These are phyloP conservation scores for Mycogone perniciosa DNA, from an alignment of 2,329 filamentous ascomycete species.

Conservation along the genomic window DNA sequence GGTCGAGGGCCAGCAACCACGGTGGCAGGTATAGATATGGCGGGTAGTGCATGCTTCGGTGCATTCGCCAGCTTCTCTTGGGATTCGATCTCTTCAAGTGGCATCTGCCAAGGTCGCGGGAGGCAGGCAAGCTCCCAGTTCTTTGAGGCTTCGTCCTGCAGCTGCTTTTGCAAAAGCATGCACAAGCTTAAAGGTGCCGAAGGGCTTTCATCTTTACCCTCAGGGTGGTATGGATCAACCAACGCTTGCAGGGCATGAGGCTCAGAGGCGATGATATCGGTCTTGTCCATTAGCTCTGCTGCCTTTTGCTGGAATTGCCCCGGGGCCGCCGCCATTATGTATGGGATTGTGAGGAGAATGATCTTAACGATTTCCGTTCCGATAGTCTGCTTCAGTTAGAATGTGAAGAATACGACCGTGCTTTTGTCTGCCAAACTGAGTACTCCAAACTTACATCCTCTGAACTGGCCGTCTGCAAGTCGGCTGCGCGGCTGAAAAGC, in stretches of 20 bases:
- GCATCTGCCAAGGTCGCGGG: conserved; percentile 62
- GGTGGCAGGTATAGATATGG: conserved; percentile 66
- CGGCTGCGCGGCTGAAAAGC: conserved; percentile 85
- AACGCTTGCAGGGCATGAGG: conserved; percentile 77
- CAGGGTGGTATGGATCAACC: conserved; percentile 75
- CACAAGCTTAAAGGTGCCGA: conserved; percentile 64
- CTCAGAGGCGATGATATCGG: conserved; percentile 86
- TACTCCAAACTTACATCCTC: conserved; percentile 65
- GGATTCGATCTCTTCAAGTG: conserved; percentile 52
- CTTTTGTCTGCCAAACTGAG: neutral
- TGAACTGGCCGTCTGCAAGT: conserved; percentile 85
- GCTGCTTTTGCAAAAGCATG: conserved; percentile 75
- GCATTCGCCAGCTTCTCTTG: conserved; percentile 53
- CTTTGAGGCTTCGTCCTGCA: conserved; percentile 67
- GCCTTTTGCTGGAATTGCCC: conserved; percentile 67
- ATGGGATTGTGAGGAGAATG: conserved; percentile 89
- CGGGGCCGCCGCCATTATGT: conserved; percentile 70
- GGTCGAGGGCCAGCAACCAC: conserved; percentile 68
- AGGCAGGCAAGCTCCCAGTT: conserved; percentile 69
- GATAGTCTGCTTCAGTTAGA: conserved; percentile 43
- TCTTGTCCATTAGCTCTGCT: conserved; percentile 79
- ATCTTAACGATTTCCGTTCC: conserved; percentile 91
- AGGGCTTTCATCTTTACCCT: conserved; percentile 56
- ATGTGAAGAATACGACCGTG: neutral
- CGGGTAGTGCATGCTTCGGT: conserved; percentile 71